Evolutionary conservation across 2,329 filamentous ascomycete genomes (phyloP).

Genomic region (Botrytis elliptica): DNA sequence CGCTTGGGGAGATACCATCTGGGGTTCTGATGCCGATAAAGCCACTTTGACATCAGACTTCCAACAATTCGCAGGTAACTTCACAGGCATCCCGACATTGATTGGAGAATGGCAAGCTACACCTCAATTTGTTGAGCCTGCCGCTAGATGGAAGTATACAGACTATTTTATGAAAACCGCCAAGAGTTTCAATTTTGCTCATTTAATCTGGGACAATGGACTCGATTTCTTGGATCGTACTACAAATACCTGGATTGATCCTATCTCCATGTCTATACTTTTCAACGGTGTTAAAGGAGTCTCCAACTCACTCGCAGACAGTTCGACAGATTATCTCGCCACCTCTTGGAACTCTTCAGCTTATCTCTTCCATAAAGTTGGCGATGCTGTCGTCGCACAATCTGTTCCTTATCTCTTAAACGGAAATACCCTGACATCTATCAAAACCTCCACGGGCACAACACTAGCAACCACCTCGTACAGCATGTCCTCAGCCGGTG

Average conservation of each 20-base stretch:
- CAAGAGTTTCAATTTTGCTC: constrained; percentile 49
- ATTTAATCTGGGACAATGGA: constrained; percentile 60
- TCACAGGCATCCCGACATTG: constrained; percentile 54
- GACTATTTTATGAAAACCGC: constrained; percentile 53
- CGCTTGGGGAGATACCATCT: constrained; percentile 59
- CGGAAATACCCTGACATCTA: constrained; percentile 49
- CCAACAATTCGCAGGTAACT: constrained; percentile 51
- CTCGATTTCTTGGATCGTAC: constrained; percentile 53
- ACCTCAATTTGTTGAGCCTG: constrained; percentile 50
- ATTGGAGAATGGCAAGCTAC: constrained; percentile 59
- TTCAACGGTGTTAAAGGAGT: constrained; percentile 45
- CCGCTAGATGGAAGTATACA: constrained; percentile 57
- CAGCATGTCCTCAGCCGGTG: constrained; percentile 43
- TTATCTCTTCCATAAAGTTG: constrained; percentile 54
- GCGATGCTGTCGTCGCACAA: constrained; percentile 44
- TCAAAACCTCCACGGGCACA: constrained; percentile 42
- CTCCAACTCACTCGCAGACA: constrained; percentile 51
- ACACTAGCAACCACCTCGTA: constrained; percentile 48
- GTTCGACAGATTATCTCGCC: constrained; percentile 49
- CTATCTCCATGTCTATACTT: constrained; percentile 49
- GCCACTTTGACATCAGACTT: constrained; percentile 50
- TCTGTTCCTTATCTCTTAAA: constrained; percentile 53
- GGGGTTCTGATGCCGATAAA: constrained; percentile 56
- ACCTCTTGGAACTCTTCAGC: constrained; percentile 51
- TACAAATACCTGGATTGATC: constrained; percentile 51